Evolutionary conservation across 1,139 yeast species (phyloP).

Genomic region (Pneumocystis sp.): DNA sequence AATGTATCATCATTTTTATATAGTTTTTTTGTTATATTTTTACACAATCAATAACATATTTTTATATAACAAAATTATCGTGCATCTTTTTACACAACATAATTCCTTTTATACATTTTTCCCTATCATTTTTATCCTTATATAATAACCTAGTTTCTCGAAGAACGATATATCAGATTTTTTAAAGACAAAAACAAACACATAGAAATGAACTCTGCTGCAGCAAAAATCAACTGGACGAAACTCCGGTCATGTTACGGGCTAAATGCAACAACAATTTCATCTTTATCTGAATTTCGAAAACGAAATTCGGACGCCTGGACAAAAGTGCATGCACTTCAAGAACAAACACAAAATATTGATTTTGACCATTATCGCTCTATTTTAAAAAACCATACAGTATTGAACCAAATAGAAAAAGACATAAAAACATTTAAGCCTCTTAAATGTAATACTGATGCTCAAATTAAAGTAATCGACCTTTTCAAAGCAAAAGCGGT

Average conservation of each 20-base stretch:
- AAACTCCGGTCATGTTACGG: slow-evolving; percentile 79
- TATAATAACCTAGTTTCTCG: neutral
- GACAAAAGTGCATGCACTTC: slow-evolving; percentile 55
- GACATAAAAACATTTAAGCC: slow-evolving; percentile 69
- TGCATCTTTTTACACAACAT: too few species aligned
- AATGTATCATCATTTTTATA: neutral
- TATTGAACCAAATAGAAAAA: slow-evolving; percentile 68
- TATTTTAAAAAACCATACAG: slow-evolving; percentile 62
- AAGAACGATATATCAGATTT: neutral
- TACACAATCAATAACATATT: neutral
- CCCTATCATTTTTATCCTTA: neutral
- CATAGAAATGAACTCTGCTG: slow-evolving; percentile 34
- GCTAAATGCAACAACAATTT: slow-evolving; percentile 80
- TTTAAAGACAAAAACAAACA: neutral
- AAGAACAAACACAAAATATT: slow-evolving; percentile 57
- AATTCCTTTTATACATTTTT: too few species aligned
- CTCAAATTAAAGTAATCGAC: slow-evolving; percentile 82
- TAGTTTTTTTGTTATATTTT: neutral
- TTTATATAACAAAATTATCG: neutral
- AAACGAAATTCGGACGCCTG: slow-evolving; percentile 98
- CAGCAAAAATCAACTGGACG: slow-evolving; percentile 90
- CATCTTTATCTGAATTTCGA: slow-evolving; percentile 79
- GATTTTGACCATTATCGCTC: slow-evolving; percentile 73
- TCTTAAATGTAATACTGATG: slow-evolving; percentile 67
- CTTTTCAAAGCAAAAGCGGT: slow-evolving; percentile 85